Base-by-base conservation (phyloP, 495 filamentous ascomycete genomes). In the Neurospora sublineolata region DNA sequence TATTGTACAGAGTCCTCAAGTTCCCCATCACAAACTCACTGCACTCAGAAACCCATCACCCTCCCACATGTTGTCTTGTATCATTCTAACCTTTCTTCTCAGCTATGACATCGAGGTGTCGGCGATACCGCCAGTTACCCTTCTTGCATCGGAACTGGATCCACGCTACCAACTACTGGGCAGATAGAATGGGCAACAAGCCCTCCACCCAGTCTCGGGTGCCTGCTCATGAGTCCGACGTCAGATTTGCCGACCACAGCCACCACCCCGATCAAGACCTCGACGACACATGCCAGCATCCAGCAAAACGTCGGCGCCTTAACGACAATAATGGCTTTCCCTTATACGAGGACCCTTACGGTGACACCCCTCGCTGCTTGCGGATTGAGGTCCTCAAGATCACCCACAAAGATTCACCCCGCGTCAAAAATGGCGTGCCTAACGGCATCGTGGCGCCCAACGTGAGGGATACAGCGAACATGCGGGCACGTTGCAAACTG, bases 311-410 rank as follows among this genome's bases (percentile, higher is more conserved):
- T 41, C 83, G 80, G 46, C 82, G 82, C 41, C 46, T 83, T 40
- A 80, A 78, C 33, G 75, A 77, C 69, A 79, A 76, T 36, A 73
- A 77, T 20, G 78, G 76, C 52, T 77, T 80, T 36, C 79, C 78
- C n/a, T 68, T 80, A n/a, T 76, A 71, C 38, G 77, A 78, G 68
- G 72, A 76, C 71, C 52, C 52, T 18, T 71, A 78, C 67, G 71
- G 72, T 20, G 72, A 77, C 16, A 60, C 75, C 18, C 76, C 77
- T 4, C 72, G 84, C 58, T 76, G 80, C 8, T 78, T 87, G 39
- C 82, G 82, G 36, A 80, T 87, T 67, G 83, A 86, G 69, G 73
- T 86, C 52, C 78, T 83, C 69, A 83, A 83, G 70, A 83, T 86
- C 70, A 79, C 73, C 37, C 83, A 84, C 79, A 82, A 82, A 69